Conservation (phyloP, 768 basidiomycete species). For the Russula olivacea region DNA sequence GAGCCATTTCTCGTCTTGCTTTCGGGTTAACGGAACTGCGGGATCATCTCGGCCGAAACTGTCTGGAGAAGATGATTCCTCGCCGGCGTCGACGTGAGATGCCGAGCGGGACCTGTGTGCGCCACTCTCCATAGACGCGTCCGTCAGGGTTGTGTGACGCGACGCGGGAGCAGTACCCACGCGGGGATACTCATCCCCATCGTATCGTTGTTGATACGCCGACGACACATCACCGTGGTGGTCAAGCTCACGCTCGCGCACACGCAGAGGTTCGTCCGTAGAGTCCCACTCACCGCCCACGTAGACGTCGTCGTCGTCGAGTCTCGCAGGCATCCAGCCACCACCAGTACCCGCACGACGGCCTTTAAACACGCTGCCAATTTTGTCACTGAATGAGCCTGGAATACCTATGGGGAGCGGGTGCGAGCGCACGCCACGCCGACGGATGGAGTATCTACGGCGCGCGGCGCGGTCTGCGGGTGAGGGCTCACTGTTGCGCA, state of each 20-base stretch:
- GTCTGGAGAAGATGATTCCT: not conserved
- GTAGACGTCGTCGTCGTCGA: not conserved
- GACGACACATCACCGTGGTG: not conserved
- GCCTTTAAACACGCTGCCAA: conserved; percentile 23
- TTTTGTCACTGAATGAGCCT: conserved; percentile 21
- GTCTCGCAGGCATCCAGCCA: conserved; percentile 23
- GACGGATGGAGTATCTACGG: conserved; percentile 20
- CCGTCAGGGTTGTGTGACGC: not conserved
- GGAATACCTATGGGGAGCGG: conserved; percentile 24
- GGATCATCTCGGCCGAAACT: not conserved
- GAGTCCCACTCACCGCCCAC: conserved; percentile 21
- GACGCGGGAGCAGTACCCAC: not conserved
- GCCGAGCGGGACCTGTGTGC: conserved; percentile 6
- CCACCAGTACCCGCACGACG: conserved; percentile 1
- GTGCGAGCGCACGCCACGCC: conserved; percentile 13
- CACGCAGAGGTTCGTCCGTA: conserved; percentile 18
- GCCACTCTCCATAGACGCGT: not conserved
- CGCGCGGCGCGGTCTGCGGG: conserved; percentile 37
- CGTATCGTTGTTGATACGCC: not conserved
- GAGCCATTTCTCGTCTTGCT: conserved; percentile 15
- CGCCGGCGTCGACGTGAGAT: conserved; percentile 7
- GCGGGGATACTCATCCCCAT: not conserved
- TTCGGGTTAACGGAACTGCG: not conserved
- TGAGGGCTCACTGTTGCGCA: conserved; percentile 44
- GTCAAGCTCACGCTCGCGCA: not conserved